These are phyloP conservation scores for Marchantia paleacea DNA, from an alignment of 225 moss, liverwort and hornwort genomes.

Conservation along the genomic window DNA sequence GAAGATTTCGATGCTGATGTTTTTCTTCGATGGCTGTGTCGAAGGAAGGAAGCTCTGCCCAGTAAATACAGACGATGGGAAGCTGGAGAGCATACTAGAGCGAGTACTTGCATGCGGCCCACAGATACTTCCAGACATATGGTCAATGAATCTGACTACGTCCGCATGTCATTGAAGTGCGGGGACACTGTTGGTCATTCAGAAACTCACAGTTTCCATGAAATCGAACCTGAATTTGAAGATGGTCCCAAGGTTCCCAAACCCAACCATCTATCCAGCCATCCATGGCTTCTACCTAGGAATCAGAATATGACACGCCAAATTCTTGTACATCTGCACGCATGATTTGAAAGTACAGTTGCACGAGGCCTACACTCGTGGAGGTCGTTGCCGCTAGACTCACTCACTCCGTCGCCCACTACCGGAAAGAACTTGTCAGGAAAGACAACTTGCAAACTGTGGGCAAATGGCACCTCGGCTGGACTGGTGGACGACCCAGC, in stretches of 20 bases:
- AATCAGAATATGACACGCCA: conserved; percentile 1
- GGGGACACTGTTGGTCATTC: not conserved
- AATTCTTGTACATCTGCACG: not conserved
- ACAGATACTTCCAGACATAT: not conserved
- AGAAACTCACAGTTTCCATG: not conserved
- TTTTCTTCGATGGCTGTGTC: too few relatives aligned
- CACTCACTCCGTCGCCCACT: not conserved
- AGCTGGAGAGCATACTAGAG: not conserved
- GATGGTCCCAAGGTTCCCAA: not conserved
- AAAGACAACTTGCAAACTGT: too few relatives aligned
- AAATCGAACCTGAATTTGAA: not conserved
- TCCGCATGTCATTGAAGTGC: not conserved
- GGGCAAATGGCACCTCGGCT: not conserved
- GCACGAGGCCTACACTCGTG: conserved; percentile 4
- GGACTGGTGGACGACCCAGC: not conserved
- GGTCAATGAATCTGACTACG: not conserved
- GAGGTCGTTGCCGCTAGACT: not conserved
- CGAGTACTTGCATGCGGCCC: not conserved
- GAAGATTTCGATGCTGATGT: not conserved
- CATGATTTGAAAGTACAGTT: not conserved
- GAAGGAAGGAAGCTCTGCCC: not conserved
- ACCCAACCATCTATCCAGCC: not conserved
- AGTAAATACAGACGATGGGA: not conserved
- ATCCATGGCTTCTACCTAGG: not conserved
- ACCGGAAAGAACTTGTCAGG: too few relatives aligned